Evolutionary conservation across 192 early-diverging fungal genomes (phyloP), one percentile per base, ranked within the genome.

Genomic region (Rhizoclosmatium globosum): DNA sequence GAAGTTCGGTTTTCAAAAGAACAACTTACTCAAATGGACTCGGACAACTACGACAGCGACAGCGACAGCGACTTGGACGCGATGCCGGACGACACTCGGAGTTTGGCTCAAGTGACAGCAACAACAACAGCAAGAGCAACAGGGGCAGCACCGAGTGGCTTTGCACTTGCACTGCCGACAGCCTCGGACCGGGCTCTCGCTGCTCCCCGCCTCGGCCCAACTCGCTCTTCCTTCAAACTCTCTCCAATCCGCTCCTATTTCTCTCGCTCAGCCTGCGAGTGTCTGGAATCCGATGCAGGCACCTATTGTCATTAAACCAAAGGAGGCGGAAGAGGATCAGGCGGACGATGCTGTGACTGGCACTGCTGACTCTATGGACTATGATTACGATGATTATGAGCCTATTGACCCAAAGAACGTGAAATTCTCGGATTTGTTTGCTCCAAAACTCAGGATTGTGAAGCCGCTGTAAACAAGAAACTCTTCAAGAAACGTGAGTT

Each of bases 341-440:
- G 60, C 4, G 21, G 23, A 62, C 19, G 1, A 23, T 0, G 23
- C 4, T 7, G 60, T 19, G 1, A 1, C 19, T 7, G 23, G 6
- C 4, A 4, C 19, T 6, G 11, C 4, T 21, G 50, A 53, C 50
- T 7, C 6, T 17, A 17, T 17, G 6, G 60, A 62, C 21, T 7
- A 9, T 7, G 60, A 62, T 7, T 7, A 9, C 21, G 60, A 62
- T 7, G 60, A 9, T 6, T 39, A 21, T 21, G 31, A 31, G 31
- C 31, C 31, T 31, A 31, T 31, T 31, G 23, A 39, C 47, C 23
- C 44, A 7, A 7, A 4, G 47, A 7, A 38, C 53, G n/a, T 83
- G 11, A 77, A 74, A 43, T 84, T 84, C 74, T 79, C 76, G 45
- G 76, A 82, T 31, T 42, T 84, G 56, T 84, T 84, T 68, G 70